Percentiles rank a stretch among this genome's conserved stretches.
These are phyloP conservation scores for Hanseniaspora mollemarum DNA, from an alignment of 805 yeast genomes.

Conservation along the genomic window DNA sequence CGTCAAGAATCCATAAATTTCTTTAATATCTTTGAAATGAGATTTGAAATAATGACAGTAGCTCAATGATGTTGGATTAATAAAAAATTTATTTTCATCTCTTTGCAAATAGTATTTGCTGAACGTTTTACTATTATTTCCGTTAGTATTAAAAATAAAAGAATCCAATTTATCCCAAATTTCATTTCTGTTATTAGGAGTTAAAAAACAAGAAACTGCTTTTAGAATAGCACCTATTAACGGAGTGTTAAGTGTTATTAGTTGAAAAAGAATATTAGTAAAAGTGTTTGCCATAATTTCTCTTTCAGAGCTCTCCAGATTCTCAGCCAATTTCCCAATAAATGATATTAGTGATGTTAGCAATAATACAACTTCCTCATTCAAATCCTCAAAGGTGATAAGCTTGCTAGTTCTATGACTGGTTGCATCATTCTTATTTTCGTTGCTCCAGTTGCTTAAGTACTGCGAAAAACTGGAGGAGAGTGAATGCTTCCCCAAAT, in stretches of 20 bases:
- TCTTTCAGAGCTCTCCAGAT: conserved; percentile 24
- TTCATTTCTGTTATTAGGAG: conserved; percentile 32
- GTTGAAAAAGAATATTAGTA: conserved; percentile 34
- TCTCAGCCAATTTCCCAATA: conserved; percentile 41
- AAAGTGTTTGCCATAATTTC: conserved; percentile 22
- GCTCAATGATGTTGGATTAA: conserved; percentile 18
- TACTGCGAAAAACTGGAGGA: not conserved
- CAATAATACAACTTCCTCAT: conserved; percentile 69
- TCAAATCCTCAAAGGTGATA: conserved; percentile 43
- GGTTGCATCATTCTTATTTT: conserved; percentile 18
- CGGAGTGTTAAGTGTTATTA: conserved; percentile 38
- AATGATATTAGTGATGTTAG: conserved; percentile 64
- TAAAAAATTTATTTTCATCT: conserved; percentile 18
- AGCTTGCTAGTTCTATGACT: conserved; percentile 24
- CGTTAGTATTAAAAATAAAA: conserved; percentile 44
- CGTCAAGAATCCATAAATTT: conserved; percentile 37
- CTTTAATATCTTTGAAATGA: conserved; percentile 44
- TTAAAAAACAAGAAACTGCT: conserved; percentile 46
- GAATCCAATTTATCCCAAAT: conserved; percentile 63
- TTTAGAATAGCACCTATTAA: conserved; percentile 45
- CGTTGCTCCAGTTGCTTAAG: not conserved
- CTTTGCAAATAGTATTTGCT: conserved; percentile 21
- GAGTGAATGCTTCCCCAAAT: conserved; percentile 8
- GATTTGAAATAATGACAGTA: conserved; percentile 33
- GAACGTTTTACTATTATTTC: conserved; percentile 5